phyloP scores from a whole-genome alignment of 2,329 filamentous ascomycete genomes.

The Xylariaceae sp. region DNA sequence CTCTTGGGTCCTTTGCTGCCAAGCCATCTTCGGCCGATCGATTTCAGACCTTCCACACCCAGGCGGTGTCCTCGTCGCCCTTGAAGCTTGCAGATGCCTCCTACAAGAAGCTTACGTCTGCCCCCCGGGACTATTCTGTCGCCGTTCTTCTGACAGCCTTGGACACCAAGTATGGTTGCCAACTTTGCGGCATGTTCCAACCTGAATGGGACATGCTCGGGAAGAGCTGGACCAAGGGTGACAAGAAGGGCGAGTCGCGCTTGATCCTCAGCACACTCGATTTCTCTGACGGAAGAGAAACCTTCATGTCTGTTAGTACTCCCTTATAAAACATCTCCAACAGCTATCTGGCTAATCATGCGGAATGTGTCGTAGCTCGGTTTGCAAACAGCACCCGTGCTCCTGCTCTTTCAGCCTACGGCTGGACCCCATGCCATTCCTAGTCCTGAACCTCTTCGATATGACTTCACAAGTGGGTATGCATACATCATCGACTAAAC shows the following conservation, averaged over 20 bases:
- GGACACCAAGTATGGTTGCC: constrained; percentile 82
- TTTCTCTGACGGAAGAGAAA: constrained; percentile 81
- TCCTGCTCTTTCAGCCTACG: constrained; percentile 88
- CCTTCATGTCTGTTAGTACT: constrained; percentile 80
- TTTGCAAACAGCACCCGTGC: constrained; percentile 91
- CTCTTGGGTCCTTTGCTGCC: constrained; percentile 67
- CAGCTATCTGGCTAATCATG: constrained; percentile 22
- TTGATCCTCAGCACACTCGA: constrained; percentile 86
- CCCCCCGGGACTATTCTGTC: constrained; percentile 83
- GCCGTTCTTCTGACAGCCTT: constrained; percentile 86
- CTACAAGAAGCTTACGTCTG: constrained; percentile 77
- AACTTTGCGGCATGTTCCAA: constrained; percentile 88
- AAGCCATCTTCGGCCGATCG: constrained; percentile 65
- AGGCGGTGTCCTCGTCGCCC: constrained; percentile 69
- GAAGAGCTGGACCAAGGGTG: constrained; percentile 86
- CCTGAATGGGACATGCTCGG: constrained; percentile 90
- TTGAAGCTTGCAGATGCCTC: constrained; percentile 78
- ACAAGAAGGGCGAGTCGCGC: constrained; percentile 75
- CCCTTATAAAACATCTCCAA: background rate
- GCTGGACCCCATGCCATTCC: constrained; percentile 77
- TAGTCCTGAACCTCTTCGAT: constrained; percentile 74
- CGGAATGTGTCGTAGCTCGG: constrained; percentile 66
- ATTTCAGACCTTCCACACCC: constrained; percentile 74
- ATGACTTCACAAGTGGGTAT: constrained; percentile 85
- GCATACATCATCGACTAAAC: constrained; percentile 35